phyloP scores from a whole-genome alignment of 345 rosid species.

The Citrus glauca region DNA sequence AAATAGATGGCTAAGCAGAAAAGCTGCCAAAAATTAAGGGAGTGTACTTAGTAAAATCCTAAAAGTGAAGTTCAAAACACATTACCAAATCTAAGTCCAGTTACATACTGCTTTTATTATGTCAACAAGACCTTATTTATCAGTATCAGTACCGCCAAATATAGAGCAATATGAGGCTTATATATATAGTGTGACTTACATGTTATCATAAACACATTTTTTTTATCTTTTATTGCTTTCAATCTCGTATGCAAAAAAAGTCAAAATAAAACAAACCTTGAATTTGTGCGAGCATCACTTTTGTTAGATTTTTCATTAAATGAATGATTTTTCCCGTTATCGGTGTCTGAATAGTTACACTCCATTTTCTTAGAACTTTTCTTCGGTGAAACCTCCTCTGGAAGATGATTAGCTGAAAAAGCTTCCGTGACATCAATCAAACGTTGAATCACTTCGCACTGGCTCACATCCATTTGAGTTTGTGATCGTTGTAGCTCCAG shows the following conservation, averaged over 20 bases:
- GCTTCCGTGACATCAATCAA: constrained; percentile 79
- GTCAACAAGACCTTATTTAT: neutral
- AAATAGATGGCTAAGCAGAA: neutral
- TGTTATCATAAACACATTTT: neutral
- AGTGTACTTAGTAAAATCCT: neutral
- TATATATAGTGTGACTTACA: neutral
- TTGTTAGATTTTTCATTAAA: constrained; percentile 43
- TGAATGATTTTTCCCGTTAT: constrained; percentile 39
- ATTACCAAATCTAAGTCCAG: neutral
- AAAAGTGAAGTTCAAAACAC: neutral
- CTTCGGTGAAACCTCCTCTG: constrained; percentile 37
- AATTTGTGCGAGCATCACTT: constrained; percentile 41
- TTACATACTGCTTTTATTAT: neutral
- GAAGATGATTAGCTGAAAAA: constrained; percentile 41
- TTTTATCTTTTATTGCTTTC: neutral
- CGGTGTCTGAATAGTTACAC: constrained; percentile 37
- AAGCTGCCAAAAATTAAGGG: neutral
- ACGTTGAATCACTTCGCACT: constrained; percentile 88
- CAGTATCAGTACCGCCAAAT: neutral
- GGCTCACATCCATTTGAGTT: constrained; percentile 70
- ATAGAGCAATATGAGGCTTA: neutral
- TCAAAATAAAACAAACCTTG: constrained; percentile 49
- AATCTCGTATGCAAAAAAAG: neutral
- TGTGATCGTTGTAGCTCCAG: constrained; percentile 83
- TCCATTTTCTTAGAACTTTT: constrained; percentile 56